phyloP scores from a whole-genome alignment of 176 grass and related monocot genomes.

The Juncus effusus region DNA sequence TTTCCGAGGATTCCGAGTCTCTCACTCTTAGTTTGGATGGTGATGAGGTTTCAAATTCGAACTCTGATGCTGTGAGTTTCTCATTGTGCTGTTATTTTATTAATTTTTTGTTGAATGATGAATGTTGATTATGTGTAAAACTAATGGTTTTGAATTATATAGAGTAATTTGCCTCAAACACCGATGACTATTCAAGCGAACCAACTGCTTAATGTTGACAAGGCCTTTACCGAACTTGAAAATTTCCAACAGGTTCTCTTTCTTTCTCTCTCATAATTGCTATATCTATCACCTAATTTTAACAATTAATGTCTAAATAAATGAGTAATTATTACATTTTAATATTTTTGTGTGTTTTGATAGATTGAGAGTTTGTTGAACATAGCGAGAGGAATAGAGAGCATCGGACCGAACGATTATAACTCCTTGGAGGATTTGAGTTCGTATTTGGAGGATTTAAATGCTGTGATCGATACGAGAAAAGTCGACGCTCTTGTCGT shows the following conservation, averaged over 20 bases:
- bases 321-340: background rate
- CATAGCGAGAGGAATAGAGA: constrained; percentile 55
- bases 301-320: background rate
- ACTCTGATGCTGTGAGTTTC: constrained; percentile 43
- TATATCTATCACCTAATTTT: background rate
- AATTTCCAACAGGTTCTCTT: constrained; percentile 78
- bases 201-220: constrained; percentile 53
- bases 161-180: constrained; percentile 40
- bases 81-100: background rate
- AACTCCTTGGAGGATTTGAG: constrained; percentile 72
- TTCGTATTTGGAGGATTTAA: constrained; percentile 80
- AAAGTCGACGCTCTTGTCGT: constrained; percentile 90
- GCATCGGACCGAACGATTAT: constrained; percentile 52
- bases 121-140: too few species aligned
- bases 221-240: constrained; percentile 67
- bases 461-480: constrained; percentile 82
- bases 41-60: constrained; percentile 35
- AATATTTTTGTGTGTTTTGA: constrained; percentile 13
- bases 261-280: background rate
- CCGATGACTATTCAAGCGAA: constrained; percentile 65
- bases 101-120: too few species aligned
- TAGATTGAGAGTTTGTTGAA: constrained; percentile 62
- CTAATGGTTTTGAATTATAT: too few species aligned
- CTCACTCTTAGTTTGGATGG: background rate
- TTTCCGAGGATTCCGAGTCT: constrained; percentile 11